Conservation (phyloP, 306 rosid species). For the Purshia tridentata region DNA sequence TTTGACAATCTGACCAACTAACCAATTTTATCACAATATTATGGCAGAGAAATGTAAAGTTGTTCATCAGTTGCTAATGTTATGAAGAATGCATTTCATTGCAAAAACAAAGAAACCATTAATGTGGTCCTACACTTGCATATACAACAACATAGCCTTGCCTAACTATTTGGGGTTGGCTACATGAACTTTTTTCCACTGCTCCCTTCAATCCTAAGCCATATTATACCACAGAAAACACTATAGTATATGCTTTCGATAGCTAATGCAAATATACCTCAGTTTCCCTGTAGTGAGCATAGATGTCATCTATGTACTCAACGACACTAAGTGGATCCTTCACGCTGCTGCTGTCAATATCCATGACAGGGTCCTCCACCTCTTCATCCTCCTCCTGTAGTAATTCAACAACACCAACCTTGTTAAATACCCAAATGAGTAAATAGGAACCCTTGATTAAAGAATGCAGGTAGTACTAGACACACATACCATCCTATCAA, state of each 20-base stretch:
- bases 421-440: not conserved
- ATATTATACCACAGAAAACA: not conserved
- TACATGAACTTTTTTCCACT: not conserved
- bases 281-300: slow-evolving; percentile 41
- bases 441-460: no score
- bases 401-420: not conserved
- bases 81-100: not conserved
- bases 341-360: slow-evolving; percentile 41
- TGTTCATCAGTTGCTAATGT: not conserved
- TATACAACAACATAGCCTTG: not conserved
- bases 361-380: slow-evolving; percentile 37
- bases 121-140: not conserved
- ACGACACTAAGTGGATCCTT: slow-evolving; percentile 45
- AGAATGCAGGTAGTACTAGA: not conserved
- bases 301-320: slow-evolving; percentile 49
- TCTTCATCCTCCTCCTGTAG: slow-evolving; percentile 53
- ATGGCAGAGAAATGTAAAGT: not conserved
- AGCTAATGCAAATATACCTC: slow-evolving; percentile 36
- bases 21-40: not conserved
- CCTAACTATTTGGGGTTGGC: not conserved
- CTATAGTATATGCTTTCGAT: not conserved
- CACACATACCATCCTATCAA: slow-evolving; percentile 49
- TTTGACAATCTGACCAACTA: not conserved
- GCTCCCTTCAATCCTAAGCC: not conserved
- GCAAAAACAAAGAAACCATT: not conserved